Conservation (phyloP, 768 basidiomycete genomes). For the Pulveroboletus ravenelii region DNA sequence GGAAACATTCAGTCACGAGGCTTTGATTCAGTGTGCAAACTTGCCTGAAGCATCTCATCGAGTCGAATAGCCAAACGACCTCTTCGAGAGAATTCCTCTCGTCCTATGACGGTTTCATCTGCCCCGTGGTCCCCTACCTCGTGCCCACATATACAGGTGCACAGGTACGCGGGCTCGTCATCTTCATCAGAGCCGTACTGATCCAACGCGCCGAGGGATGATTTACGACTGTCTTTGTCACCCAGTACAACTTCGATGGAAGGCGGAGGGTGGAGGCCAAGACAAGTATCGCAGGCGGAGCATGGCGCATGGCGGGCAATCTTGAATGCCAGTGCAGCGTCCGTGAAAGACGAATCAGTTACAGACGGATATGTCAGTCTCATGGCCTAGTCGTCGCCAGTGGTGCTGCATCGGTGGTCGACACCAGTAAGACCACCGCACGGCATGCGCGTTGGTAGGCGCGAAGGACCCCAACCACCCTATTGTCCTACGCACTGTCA, state of each 20-base stretch:
- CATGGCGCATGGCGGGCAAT: constrained; percentile 82
- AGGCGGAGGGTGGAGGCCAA: constrained; percentile 63
- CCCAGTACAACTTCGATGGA: constrained; percentile 57
- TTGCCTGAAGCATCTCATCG: constrained; percentile 78
- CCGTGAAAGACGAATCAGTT: constrained; percentile 45
- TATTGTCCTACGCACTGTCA: too few relatives aligned
- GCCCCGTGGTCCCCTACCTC: constrained; percentile 62
- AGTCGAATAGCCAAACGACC: constrained; percentile 71
- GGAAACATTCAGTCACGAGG: constrained; percentile 12
- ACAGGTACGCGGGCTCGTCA: constrained; percentile 50
- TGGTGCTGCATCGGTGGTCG: background rate
- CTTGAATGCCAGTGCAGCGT: constrained; percentile 59
- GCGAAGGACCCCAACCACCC: constrained; percentile 5
- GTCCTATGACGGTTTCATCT: constrained; percentile 49
- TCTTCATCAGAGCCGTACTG: constrained; percentile 74
- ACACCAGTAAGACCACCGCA: background rate
- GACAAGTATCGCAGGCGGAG: constrained; percentile 57
- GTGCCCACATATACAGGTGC: constrained; percentile 68
- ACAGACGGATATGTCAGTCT: constrained; percentile 65
- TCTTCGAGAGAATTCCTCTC: constrained; percentile 65
- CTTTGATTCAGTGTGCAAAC: constrained; percentile 2
- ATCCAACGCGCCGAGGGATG: constrained; percentile 50
- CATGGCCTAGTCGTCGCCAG: constrained; percentile 35
- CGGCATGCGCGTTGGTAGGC: background rate
- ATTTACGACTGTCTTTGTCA: constrained; percentile 36